These are phyloP conservation scores for Euphorbia tirucalli DNA, from an alignment of 345 rosid genomes.

Conservation along the genomic window DNA sequence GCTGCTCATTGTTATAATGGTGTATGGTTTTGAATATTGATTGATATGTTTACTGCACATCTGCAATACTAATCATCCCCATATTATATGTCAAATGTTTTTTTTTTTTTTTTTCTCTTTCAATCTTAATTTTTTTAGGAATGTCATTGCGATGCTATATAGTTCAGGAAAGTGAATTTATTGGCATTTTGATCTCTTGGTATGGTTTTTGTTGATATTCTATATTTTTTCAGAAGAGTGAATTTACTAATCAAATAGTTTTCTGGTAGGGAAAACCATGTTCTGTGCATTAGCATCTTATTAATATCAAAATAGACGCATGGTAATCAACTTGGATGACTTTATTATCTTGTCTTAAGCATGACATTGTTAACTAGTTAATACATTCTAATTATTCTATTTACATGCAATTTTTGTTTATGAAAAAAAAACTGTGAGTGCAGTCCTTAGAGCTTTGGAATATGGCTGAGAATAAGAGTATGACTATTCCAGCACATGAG, in stretches of 20 bases:
- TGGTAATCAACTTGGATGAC: too few species aligned
- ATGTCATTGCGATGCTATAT: too few species aligned
- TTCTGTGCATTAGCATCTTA: not conserved
- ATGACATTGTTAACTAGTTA: not conserved
- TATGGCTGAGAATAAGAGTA: conserved; percentile 57
- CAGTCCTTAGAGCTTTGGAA: conserved; percentile 73
- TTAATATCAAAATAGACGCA: not conserved
- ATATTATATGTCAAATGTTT: too few species aligned
- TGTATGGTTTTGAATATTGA: not conserved
- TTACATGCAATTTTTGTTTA: not conserved
- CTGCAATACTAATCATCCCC: not conserved
- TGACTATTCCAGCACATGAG: conserved; percentile 53
- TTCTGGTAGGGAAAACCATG: too few species aligned
- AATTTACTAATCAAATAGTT: too few species aligned
- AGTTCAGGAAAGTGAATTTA: too few species aligned
- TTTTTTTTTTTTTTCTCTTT: too few species aligned
- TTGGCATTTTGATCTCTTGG: too few species aligned
- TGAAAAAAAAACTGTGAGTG: too few species aligned
- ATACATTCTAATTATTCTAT: not conserved
- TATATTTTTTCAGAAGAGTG: too few species aligned
- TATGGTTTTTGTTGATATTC: too few species aligned
- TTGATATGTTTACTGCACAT: not conserved
- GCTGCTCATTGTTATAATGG: not conserved
- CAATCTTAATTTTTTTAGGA: too few species aligned
- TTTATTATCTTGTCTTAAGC: not conserved